A percentile compares a stretch with the other conserved stretches of the same genome.
Evolutionary conservation across 176 grass and related monocot species (phyloP).

Genomic region (Elymus sibiricus): DNA sequence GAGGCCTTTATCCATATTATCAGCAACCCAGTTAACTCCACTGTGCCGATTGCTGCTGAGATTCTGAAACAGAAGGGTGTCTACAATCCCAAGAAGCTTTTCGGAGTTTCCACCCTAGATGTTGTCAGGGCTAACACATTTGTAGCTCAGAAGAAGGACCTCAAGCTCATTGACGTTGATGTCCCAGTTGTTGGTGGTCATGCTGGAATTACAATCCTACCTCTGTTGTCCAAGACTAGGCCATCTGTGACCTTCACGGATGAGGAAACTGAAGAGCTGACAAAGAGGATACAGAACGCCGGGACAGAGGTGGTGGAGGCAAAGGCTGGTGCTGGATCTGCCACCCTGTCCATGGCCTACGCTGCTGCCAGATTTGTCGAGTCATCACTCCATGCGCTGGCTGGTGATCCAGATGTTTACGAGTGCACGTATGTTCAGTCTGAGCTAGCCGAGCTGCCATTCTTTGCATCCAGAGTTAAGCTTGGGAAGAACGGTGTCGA

Average conservation of each 20-base stretch:
- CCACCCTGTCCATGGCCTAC: slow-evolving; percentile 83
- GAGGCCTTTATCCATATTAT: slow-evolving; percentile 80
- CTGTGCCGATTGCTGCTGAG: slow-evolving; percentile 75
- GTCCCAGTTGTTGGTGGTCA: slow-evolving; percentile 83
- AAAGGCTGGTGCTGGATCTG: slow-evolving; percentile 78
- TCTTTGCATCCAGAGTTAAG: slow-evolving; percentile 82
- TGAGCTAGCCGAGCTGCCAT: slow-evolving; percentile 61
- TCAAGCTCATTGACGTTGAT: slow-evolving; percentile 75
- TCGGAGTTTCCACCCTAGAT: slow-evolving; percentile 74
- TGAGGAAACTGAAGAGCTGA: slow-evolving; percentile 57
- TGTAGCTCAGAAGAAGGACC: slow-evolving; percentile 72
- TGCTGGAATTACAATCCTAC: slow-evolving; percentile 80
- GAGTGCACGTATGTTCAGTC: slow-evolving; percentile 78
- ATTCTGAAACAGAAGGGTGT: slow-evolving; percentile 81
- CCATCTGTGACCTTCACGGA: slow-evolving; percentile 63
- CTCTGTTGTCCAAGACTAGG: slow-evolving; percentile 63
- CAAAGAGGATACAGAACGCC: slow-evolving; percentile 77
- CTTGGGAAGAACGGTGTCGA: slow-evolving; percentile 72
- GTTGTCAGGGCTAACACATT: slow-evolving; percentile 82
- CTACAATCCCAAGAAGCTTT: slow-evolving; percentile 75
- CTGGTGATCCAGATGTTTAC: slow-evolving; percentile 76
- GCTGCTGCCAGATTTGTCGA: slow-evolving; percentile 76
- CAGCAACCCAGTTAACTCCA: slow-evolving; percentile 90
- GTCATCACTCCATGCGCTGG: slow-evolving; percentile 59
- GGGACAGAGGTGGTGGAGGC: slow-evolving; percentile 87